Base-by-base conservation (phyloP, 2,329 filamentous ascomycete genomes). In the Colletotrichum siamense region DNA sequence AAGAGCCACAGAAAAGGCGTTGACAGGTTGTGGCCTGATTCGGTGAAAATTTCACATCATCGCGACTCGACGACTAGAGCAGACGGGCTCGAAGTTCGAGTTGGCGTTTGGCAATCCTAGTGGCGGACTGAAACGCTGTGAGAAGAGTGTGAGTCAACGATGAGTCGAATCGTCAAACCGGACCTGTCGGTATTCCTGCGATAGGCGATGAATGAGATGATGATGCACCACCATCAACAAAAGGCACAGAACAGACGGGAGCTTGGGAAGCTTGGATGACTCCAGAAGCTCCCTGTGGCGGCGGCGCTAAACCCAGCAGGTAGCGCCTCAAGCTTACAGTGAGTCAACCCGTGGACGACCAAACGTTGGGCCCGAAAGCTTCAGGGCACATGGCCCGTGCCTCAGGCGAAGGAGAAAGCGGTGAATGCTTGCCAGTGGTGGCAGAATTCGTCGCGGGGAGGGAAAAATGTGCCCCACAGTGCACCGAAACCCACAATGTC, bases 401-500 rank as follows among this genome's bases (percentile, higher is more conserved):
- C 66, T 71, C 61, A 75, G 71, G 75, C 66, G 34, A n/a, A 75
- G 66, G 75, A 61, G 44, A n/a, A 75, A 67, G 75, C 72, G 75
- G 75, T 75, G 61, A 77, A 28, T 49, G 39, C 65, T 61, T 71
- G 69, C 59, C 65, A 74, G 26, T 34, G 36, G 39, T 71, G 75
- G 75, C 75, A 77, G 75, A 77, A 77, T 75, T 36, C 44, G 75
- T 66, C 75, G 75, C 75, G 75, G 75, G 75, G 44, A 52, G 75
- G n/a, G 63, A 69, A 75, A 75, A 66, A 52, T 71, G 61, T 34
- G 75, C 75, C 75, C 75, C 75, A 76, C 74, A 76, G 70, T 69
- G 74, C 74, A 75, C 75, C 66, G 75, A 77, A 77, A 77, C 75
- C 75, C 75, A 77, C 75, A 77, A 77, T 73, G 73, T 75, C 75